phyloP scores from a whole-genome alignment of 108 stramenopile species.

The Stephanodiscus minutulus region DNA sequence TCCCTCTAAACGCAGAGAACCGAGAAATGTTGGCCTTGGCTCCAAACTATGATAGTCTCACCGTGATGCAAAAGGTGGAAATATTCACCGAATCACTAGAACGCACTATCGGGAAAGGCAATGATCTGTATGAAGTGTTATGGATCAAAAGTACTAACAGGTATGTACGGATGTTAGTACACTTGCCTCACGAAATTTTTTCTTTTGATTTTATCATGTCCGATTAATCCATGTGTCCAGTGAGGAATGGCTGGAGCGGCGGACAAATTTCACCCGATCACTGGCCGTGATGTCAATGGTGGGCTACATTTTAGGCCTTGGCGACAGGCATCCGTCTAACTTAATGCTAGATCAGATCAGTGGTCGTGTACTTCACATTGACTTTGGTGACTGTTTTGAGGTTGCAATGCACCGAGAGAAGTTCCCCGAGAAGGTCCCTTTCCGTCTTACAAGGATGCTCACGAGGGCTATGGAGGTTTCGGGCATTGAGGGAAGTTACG shows the following conservation, averaged over 20 bases:
- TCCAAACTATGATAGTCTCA: constrained; percentile 91
- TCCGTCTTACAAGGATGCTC: constrained; percentile 99
- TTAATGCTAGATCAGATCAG: constrained; percentile 91
- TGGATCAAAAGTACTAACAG: constrained; percentile 95
- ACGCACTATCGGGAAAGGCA: constrained; percentile 85
- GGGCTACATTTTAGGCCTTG: constrained; percentile 95
- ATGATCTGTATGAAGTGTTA: constrained; percentile 94
- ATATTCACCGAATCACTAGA: constrained; percentile 91
- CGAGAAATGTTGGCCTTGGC: constrained; percentile 90
- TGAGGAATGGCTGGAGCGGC: constrained; percentile 96
- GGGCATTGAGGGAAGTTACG: constrained; percentile 97
- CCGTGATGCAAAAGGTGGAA: constrained; percentile 98
- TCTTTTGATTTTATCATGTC: neutral
- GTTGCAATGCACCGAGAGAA: constrained; percentile 99
- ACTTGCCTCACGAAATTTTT: neutral
- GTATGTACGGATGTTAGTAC: neutral
- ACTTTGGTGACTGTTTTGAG: constrained; percentile 95
- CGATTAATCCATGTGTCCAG: constrained; percentile 16
- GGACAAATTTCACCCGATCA: constrained; percentile 95
- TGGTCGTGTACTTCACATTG: constrained; percentile 96
- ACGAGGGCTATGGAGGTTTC: constrained; percentile 99
- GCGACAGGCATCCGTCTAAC: constrained; percentile 93
- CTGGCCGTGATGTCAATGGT: constrained; percentile 99
- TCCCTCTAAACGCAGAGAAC: constrained; percentile 94
- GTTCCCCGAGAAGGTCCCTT: constrained; percentile 98